phyloP scores from a whole-genome alignment of 2,329 filamentous ascomycete genomes.

The Spiromastix sp. region DNA sequence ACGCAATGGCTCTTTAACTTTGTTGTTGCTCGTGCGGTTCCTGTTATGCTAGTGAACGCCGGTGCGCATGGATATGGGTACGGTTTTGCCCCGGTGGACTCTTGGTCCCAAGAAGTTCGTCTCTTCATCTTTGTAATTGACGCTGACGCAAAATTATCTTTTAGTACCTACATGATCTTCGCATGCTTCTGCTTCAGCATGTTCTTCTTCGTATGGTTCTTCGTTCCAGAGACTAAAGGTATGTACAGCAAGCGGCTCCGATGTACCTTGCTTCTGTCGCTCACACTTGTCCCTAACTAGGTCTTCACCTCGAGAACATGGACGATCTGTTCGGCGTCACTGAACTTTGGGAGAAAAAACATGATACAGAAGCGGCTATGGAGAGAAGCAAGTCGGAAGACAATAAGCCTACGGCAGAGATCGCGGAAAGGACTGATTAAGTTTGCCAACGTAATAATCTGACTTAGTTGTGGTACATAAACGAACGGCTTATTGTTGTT shows the following conservation, averaged over 20 bases:
- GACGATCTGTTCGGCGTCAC: slow-evolving; percentile 56
- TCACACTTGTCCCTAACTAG: slow-evolving; percentile 10
- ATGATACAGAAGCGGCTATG: slow-evolving; percentile 12
- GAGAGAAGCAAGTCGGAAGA: background rate
- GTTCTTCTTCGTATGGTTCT: slow-evolving; percentile 56
- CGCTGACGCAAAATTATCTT: slow-evolving; percentile 24
- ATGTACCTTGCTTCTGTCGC: background rate
- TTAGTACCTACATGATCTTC: slow-evolving; percentile 60
- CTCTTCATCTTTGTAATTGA: too few species aligned
- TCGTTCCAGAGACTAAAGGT: slow-evolving; percentile 66
- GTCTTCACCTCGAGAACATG: slow-evolving; percentile 52
- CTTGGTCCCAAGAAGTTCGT: too few species aligned
- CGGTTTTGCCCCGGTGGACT: too few species aligned
- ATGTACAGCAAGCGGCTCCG: slow-evolving; percentile 24
- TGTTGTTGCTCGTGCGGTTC: slow-evolving; percentile 56
- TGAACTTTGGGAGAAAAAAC: slow-evolving; percentile 26
- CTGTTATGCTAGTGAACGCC: slow-evolving; percentile 54
- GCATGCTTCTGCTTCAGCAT: slow-evolving; percentile 55
- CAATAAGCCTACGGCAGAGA: too few species aligned
- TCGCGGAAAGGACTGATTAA: too few species aligned
- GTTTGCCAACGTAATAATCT: too few species aligned
- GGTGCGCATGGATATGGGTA: slow-evolving; percentile 40
- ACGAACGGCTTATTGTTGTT: too few species aligned
- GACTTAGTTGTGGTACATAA: too few species aligned
- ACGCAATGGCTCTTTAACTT: slow-evolving; percentile 70